Evolutionary conservation across 306 rosid species (phyloP).

Genomic region (Vicia faba): DNA sequence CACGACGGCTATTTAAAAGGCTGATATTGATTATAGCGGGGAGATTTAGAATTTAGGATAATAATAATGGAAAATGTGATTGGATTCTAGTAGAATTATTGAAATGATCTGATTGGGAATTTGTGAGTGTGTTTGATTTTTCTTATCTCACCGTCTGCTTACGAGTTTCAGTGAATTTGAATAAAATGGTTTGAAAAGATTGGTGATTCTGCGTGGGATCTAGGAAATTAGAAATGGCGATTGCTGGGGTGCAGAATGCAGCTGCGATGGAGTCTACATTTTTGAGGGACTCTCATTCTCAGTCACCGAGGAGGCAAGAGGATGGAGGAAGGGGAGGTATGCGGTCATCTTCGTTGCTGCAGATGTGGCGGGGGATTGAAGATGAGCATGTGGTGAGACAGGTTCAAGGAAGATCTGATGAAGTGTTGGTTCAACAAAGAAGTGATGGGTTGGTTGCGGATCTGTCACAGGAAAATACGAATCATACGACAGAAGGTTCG

Average conservation of each 20-base stretch:
- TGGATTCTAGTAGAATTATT: slow-evolving; percentile 37
- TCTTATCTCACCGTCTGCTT: not conserved
- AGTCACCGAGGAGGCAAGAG: slow-evolving; percentile 51
- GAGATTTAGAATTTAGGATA: not conserved
- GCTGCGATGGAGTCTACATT: slow-evolving; percentile 73
- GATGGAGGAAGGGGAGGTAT: slow-evolving; percentile 65
- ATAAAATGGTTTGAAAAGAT: slow-evolving; percentile 49
- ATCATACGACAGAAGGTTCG: slow-evolving; percentile 49
- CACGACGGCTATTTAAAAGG: not conserved
- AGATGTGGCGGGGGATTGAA: slow-evolving; percentile 85
- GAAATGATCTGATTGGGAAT: slow-evolving; percentile 35
- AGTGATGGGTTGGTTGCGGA: slow-evolving; percentile 52
- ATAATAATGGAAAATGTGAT: slow-evolving; percentile 17
- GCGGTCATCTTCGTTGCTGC: slow-evolving; percentile 69
- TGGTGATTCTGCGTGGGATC: slow-evolving; percentile 23
- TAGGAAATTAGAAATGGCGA: slow-evolving; percentile 61
- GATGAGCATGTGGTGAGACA: slow-evolving; percentile 74
- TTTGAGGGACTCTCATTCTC: slow-evolving; percentile 71
- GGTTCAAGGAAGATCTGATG: slow-evolving; percentile 65
- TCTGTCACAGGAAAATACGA: slow-evolving; percentile 43
- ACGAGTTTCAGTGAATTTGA: slow-evolving; percentile 54
- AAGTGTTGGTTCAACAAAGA: slow-evolving; percentile 55
- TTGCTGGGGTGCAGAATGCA: slow-evolving; percentile 81
- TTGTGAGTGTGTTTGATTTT: slow-evolving; percentile 33
- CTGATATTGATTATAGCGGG: slow-evolving; percentile 1